Conservation (phyloP, 129 eudicot species). For the Saposhnikovia divaricata region DNA sequence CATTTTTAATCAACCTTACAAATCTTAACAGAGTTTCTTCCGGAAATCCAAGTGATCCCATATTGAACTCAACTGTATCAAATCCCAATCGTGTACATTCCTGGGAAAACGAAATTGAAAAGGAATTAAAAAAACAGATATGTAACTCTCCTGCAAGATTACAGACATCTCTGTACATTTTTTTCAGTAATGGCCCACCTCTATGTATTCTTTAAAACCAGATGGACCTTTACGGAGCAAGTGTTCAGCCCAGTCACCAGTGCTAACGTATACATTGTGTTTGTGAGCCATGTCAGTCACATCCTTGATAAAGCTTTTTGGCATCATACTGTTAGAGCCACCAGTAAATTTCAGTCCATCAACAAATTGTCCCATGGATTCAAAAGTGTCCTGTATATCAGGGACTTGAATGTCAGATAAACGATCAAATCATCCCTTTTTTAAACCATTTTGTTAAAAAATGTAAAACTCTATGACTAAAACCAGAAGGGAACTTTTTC, state of each 20-base stretch:
- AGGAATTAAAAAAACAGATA: neutral
- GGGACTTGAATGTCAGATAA: neutral
- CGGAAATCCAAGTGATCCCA: slow-evolving; percentile 66
- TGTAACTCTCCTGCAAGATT: neutral
- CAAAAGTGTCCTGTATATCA: slow-evolving; percentile 58
- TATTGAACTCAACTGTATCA: slow-evolving; percentile 75
- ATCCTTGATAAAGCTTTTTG: slow-evolving; percentile 57
- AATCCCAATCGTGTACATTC: slow-evolving; percentile 88
- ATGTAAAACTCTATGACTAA: neutral
- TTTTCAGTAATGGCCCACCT: slow-evolving; percentile 31
- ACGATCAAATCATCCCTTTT: neutral
- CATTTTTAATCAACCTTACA: slow-evolving; percentile 62
- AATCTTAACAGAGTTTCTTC: slow-evolving; percentile 86
- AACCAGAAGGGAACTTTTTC: neutral
- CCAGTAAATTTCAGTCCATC: slow-evolving; percentile 87
- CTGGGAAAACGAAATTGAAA: slow-evolving; percentile 21
- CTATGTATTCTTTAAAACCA: slow-evolving; percentile 63
- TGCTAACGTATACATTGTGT: slow-evolving; percentile 78
- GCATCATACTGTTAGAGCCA: slow-evolving; percentile 68
- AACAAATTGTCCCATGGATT: slow-evolving; percentile 91
- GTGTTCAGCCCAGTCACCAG: slow-evolving; percentile 94
- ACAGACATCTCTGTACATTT: neutral
- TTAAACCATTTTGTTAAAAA: neutral
- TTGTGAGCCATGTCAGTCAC: slow-evolving; percentile 77
- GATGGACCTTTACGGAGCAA: slow-evolving; percentile 63